Evolutionary conservation across 805 yeast species (phyloP).

Genomic region (Candida ortonii): DNA sequence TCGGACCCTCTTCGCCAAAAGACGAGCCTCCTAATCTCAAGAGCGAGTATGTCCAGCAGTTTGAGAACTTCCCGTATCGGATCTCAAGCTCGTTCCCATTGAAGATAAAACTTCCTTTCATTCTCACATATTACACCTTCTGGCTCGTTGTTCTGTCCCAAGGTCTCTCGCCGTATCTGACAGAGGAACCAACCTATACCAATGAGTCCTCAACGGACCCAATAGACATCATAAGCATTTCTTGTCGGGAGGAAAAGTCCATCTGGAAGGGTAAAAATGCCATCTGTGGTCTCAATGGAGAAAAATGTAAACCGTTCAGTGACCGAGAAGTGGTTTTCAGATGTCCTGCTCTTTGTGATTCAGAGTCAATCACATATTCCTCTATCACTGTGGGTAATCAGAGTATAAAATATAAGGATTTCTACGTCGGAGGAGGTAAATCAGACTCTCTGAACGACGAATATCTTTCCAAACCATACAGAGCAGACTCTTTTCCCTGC

Average conservation of each 20-base stretch:
- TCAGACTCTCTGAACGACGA: slow-evolving; percentile 18
- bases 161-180: slow-evolving; percentile 45
- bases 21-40: slow-evolving; percentile 48
- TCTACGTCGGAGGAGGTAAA: slow-evolving; percentile 75
- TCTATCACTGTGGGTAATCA: slow-evolving; percentile 70
- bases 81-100: slow-evolving; percentile 32
- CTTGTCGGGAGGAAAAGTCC: slow-evolving; percentile 44
- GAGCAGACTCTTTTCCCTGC: slow-evolving; percentile 88
- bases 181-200: slow-evolving; percentile 37
- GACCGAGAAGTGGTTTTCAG: slow-evolving; percentile 52
- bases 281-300: slow-evolving; percentile 71
- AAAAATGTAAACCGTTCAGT: slow-evolving; percentile 49
- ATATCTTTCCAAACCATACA: slow-evolving; percentile 57
- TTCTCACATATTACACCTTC: slow-evolving; percentile 39
- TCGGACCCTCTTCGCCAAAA: slow-evolving; percentile 50
- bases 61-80: slow-evolving; percentile 45
- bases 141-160: slow-evolving; percentile 44
- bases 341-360: slow-evolving; percentile 87
- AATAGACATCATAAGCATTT: slow-evolving; percentile 39
- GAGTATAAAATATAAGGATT: slow-evolving; percentile 66
- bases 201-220: slow-evolving; percentile 13
- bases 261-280: slow-evolving; percentile 78
- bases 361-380: slow-evolving; percentile 73
- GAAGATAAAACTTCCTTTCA: slow-evolving; percentile 29
- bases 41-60: slow-evolving; percentile 17